Conservation (phyloP, 768 basidiomycete species). For the Leccinum variicolor region DNA sequence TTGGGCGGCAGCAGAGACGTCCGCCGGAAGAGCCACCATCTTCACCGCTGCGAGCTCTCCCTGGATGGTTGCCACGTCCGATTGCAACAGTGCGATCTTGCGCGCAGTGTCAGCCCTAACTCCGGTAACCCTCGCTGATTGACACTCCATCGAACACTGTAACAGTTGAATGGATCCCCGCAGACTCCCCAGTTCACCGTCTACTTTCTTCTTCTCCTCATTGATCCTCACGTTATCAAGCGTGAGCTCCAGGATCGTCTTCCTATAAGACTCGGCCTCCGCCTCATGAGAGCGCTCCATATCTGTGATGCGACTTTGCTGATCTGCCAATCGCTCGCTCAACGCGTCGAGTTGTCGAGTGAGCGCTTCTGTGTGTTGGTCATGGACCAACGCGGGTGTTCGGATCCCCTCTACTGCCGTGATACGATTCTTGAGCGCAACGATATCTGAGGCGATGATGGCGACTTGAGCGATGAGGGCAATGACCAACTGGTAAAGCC, state of each 20-base stretch:
- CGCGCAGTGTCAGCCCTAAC: constrained; percentile 16
- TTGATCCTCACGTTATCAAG: constrained; percentile 1
- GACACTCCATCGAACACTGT: constrained; percentile 8
- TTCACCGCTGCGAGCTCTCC: constrained; percentile 9
- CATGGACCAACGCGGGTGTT: not conserved
- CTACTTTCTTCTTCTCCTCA: constrained; percentile 3
- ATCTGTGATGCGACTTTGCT: constrained; percentile 9
- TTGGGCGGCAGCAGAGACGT: not conserved
- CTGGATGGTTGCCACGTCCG: constrained; percentile 9
- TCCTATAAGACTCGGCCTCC: constrained; percentile 1
- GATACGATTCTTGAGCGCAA: constrained; percentile 18
- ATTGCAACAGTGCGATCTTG: constrained; percentile 16
- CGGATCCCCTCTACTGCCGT: constrained; percentile 8
- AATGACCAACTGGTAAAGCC: constrained; percentile 6
- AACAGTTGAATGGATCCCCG: not conserved
- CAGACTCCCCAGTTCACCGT: constrained; percentile 6
- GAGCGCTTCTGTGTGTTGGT: constrained; percentile 2
- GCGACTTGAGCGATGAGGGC: constrained; percentile 3
- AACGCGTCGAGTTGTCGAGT: constrained; percentile 8
- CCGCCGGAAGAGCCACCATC: not conserved
- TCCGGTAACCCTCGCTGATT: constrained; percentile 10
- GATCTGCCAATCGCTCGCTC: constrained; percentile 6
- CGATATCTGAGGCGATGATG: constrained; percentile 9
- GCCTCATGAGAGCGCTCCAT: constrained; percentile 8
- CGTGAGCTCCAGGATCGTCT: constrained; percentile 13